Evolutionary conservation across 352 stramenopile species (phyloP), one percentile per base, ranked within the genome.

Genomic region (Elongisporangium anandrum): DNA sequence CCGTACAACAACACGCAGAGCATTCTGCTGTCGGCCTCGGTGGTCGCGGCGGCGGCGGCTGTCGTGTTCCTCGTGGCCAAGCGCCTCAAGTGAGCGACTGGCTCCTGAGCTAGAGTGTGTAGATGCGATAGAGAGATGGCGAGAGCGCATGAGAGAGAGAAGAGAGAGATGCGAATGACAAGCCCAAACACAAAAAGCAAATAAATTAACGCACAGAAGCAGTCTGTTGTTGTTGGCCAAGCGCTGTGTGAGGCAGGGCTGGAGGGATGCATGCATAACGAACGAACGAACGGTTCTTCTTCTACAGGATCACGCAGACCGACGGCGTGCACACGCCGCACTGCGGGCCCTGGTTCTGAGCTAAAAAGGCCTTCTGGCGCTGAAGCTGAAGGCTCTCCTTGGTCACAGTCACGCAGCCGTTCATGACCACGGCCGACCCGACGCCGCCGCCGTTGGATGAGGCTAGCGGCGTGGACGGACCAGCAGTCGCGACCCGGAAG

Each of bases 331-430:
- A 91, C 26, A 83, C 66, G 24, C 81, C 80, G 60, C 81, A 94
- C 57, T 79, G 81, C 41, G 78, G 70, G 6, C 77, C 74, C 53
- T 90, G 79, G 50, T 73, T 83, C 60, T 94, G 87, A 26, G 81
- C 79, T 39, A 92, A 63, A 54, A 88, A 85, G 3, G 78, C 83
- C 64, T 93, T 93, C 60, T 94, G 85, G 52, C 93, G 87, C 69
- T 95, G 86, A 54, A 68, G 68, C 63, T 93, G 85, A n/a, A 95
- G 73, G 22, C 76, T 92, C 64, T 94, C 87, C 34, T 81, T 79
- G 45, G 87, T 95, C 59, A 95, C 81, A 0, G 84, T 94, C 49
- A 88, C 69, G 10, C 60, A 63, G n/a, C 72, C 75, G 59, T 54
- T 62, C 29, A 79, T 75, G 2, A 61, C 63, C 10, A 67, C 65